phyloP scores from a whole-genome alignment of 2,329 filamentous ascomycete species.

The Ophiostoma montium region DNA sequence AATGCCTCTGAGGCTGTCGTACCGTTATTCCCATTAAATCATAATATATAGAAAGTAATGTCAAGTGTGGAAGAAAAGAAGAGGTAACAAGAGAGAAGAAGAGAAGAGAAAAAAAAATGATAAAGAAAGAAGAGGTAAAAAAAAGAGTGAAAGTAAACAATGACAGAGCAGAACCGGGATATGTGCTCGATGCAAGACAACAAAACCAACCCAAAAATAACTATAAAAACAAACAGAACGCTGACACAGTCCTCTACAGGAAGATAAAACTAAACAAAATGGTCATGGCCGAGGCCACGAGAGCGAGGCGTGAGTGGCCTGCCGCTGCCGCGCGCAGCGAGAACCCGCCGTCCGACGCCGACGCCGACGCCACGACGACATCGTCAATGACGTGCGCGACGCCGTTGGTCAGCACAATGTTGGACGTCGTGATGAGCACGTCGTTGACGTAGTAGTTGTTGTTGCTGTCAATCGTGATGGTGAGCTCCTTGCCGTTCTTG shows the following conservation, averaged over 20 bases:
- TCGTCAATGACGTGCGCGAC: constrained; percentile 9
- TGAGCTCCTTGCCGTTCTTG: constrained; percentile 8
- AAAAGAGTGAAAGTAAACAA: background rate
- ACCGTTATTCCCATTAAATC: constrained; percentile 5
- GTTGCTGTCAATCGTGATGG: constrained; percentile 8
- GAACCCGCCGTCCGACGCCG: constrained; percentile 1
- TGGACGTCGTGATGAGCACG: constrained; percentile 8
- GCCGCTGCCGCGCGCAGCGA: background rate
- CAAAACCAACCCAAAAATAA: background rate
- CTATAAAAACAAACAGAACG: background rate
- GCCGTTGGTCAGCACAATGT: constrained; percentile 11
- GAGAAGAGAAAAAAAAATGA: background rate
- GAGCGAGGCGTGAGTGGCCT: background rate
- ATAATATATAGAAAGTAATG: constrained; percentile 1
- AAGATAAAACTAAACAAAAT: background rate
- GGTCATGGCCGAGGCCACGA: background rate
- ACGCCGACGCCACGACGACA: constrained; percentile 7
- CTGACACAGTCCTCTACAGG: background rate
- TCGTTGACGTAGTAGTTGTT: constrained; percentile 11
- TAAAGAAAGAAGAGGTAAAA: background rate
- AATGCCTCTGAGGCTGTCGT: background rate
- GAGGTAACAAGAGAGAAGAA: background rate
- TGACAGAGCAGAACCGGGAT: background rate
- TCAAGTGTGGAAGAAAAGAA: background rate
- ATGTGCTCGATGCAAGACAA: background rate